Base-by-base conservation (phyloP, 257 asterid genomes). In the Nicotiana obtusifolia region DNA sequence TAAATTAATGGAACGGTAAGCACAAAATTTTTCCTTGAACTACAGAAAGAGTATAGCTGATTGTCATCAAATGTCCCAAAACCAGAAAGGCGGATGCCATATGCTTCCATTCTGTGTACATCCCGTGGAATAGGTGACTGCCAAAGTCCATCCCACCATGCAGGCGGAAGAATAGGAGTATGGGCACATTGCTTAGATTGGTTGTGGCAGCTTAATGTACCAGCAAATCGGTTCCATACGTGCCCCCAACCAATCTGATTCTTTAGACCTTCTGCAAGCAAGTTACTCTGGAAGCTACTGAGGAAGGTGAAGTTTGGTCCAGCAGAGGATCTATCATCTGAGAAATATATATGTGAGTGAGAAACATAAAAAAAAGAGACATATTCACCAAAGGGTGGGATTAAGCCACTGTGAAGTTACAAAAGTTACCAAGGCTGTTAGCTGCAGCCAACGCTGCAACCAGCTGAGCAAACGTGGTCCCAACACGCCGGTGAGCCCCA, bases 121-220 rank as follows among this genome's bases (percentile, higher is more conserved):
- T 95, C 98, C 3, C 97, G 97, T 22, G 90, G 91, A 61, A 91
- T 87, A n/a, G 99, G 97, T 7, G 99, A 95, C 78, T 95, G 99
- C 98, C 99, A 95, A 31, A 95, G 90, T 19, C 97, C 97, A 78
- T 94, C 99, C 98, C 99, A 95, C 99, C 99, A 94, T 19, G 89
- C 98, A 5, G 97, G 97, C 62, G 99, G 95, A 56, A 95, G 97
- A 77, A 95, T 54, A 5, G 99, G 99, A 5, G 98, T 94, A 26
- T 83, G 82, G 66, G 98, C 99, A 83, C 98, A 95, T 81, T 95
- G 99, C 76, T 83, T 89, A 1, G 92, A 65, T 85, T 91, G 98
- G 54, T 86, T 81, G 37, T 73, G 86, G 76, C 99, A 95, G 82
- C 99, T 94, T 68, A 95, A 80, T 0, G 93, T 91, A 33, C 99